These are phyloP conservation scores for Salix dunnii DNA, from an alignment of 345 rosid species.

Conservation along the genomic window DNA sequence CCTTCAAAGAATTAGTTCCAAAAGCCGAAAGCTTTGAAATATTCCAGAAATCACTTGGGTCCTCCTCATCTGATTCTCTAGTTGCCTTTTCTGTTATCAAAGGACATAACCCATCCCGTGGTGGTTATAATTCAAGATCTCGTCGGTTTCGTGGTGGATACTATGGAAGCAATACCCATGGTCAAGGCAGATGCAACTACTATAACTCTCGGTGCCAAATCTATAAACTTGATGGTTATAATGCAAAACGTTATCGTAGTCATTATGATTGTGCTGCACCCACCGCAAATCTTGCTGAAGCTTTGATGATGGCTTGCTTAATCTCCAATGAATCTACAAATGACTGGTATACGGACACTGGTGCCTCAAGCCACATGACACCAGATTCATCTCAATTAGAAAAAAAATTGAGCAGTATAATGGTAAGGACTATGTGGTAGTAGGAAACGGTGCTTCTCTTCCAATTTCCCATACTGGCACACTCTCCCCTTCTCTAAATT, in stretches of 20 bases:
- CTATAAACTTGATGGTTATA: not conserved
- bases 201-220: not conserved
- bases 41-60: too few relatives aligned
- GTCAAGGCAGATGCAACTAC: too few relatives aligned
- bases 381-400: not conserved
- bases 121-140: not conserved
- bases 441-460: slow-evolving; percentile 13
- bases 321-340: too few relatives aligned
- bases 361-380: slow-evolving; percentile 1
- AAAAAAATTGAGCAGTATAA: not conserved
- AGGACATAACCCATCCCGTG: too few relatives aligned
- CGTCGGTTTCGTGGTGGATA: not conserved
- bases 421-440: slow-evolving; percentile 8
- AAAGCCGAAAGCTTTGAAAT: not conserved
- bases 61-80: too few relatives aligned
- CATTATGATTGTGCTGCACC: not conserved
- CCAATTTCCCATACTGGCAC: slow-evolving; percentile 10
- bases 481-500: not conserved
- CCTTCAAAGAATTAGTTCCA: not conserved
- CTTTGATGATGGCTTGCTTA: not conserved
- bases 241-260: not conserved
- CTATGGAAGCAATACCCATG: too few relatives aligned
- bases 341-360: not conserved
- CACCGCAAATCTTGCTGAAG: not conserved
- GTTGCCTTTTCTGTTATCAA: too few relatives aligned